phyloP scores from a whole-genome alignment of 257 asterid genomes.

The Rhazya stricta region DNA sequence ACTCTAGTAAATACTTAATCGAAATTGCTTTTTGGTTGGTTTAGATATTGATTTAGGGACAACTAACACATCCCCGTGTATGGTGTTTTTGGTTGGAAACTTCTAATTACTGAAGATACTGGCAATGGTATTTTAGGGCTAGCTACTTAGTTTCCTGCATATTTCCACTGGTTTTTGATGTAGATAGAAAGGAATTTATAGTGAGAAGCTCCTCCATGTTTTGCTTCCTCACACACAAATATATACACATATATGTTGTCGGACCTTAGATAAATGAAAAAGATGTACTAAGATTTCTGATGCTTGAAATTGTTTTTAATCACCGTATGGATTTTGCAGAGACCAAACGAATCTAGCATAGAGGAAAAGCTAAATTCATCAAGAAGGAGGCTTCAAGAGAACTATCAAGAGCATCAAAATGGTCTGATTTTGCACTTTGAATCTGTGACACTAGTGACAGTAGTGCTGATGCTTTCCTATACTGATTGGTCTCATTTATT shows the following conservation, averaged over 20 bases:
- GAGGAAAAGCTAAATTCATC: slow-evolving; percentile 87
- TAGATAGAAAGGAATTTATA: neutral
- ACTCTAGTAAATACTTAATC: neutral
- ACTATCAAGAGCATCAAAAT: slow-evolving; percentile 94
- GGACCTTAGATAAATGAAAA: neutral
- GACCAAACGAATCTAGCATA: slow-evolving; percentile 48
- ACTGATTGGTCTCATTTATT: slow-evolving; percentile 27
- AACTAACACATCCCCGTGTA: neutral
- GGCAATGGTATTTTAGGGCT: neutral
- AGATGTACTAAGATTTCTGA: neutral
- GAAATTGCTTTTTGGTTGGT: neutral
- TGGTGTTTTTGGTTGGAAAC: neutral
- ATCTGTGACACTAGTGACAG: slow-evolving; percentile 17
- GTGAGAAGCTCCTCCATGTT: neutral
- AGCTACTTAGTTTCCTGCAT: neutral
- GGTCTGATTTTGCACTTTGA: slow-evolving; percentile 47
- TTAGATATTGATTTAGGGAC: neutral
- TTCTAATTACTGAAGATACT: neutral
- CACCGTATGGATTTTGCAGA: slow-evolving; percentile 48
- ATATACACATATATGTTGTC: neutral
- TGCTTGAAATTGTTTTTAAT: slow-evolving; percentile 7
- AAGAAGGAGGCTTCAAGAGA: slow-evolving; percentile 91
- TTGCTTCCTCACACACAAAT: neutral
- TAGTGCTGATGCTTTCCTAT: slow-evolving; percentile 1
- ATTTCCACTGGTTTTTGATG: neutral